These are phyloP conservation scores for Tilletia indica DNA, from an alignment of 1,284 basidiomycete genomes.

Conservation along the genomic window DNA sequence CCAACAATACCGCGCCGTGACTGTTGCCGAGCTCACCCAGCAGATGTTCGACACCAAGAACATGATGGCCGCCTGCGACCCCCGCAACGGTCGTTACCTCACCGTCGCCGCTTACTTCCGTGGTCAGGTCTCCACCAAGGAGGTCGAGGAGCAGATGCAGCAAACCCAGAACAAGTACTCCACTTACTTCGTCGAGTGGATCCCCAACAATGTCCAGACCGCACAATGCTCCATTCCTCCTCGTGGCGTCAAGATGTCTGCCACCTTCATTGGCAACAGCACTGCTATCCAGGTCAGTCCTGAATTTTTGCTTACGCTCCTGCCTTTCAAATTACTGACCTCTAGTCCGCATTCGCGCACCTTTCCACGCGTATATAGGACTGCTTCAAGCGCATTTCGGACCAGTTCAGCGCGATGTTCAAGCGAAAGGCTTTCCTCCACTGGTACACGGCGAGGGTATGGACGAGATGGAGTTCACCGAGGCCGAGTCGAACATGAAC, in stretches of 20 bases:
- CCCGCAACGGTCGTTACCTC: conserved; percentile 79
- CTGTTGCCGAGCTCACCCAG: conserved; percentile 90
- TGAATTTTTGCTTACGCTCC: neutral
- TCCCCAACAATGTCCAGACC: conserved; percentile 55
- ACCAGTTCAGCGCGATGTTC: conserved; percentile 55
- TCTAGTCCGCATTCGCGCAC: neutral
- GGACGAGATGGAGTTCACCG: conserved; percentile 58
- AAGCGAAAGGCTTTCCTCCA: conserved; percentile 57
- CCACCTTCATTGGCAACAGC: conserved; percentile 56
- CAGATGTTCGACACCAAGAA: conserved; percentile 96
- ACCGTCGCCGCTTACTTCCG: conserved; percentile 95
- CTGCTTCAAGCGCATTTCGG: conserved; percentile 54
- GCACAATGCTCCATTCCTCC: conserved; percentile 55
- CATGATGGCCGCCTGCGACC: conserved; percentile 79
- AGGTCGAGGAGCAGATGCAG: conserved; percentile 56
- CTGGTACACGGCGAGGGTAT: conserved; percentile 58
- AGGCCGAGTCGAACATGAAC: conserved; percentile 56
- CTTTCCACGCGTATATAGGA: conserved; percentile 57
- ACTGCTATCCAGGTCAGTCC: conserved; percentile 51
- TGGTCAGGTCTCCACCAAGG: conserved; percentile 63
- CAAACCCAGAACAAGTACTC: conserved; percentile 53
- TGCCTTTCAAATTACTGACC: no score
- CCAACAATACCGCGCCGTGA: conserved; percentile 86
- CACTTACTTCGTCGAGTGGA: conserved; percentile 55
- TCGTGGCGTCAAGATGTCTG: conserved; percentile 54